Conservation (phyloP, 164 flowering plant species). For the Chimonanthus salicifolius region DNA sequence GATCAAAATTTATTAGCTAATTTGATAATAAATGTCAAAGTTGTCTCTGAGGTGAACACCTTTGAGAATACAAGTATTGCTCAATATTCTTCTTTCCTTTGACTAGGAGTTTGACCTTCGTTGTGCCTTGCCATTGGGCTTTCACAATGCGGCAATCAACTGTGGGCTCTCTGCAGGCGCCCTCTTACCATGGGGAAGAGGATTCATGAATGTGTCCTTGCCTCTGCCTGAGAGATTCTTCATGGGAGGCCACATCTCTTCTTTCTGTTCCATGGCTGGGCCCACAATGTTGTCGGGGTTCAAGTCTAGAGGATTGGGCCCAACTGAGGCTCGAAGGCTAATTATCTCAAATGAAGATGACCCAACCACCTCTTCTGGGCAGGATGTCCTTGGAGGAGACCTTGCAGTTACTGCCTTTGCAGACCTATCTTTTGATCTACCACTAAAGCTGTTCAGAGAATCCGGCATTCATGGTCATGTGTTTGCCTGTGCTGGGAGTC, state of each 20-base stretch:
- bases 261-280: slow-evolving; percentile 73
- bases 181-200: slow-evolving; percentile 77
- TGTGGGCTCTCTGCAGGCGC: slow-evolving; percentile 75
- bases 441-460: slow-evolving; percentile 61
- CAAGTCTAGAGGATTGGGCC: slow-evolving; percentile 75
- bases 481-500: slow-evolving; percentile 77
- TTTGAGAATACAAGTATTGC: neutral
- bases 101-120: slow-evolving; percentile 86
- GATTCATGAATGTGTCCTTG: slow-evolving; percentile 51
- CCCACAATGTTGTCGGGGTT: slow-evolving; percentile 75
- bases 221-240: slow-evolving; percentile 75
- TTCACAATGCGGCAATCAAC: slow-evolving; percentile 67
- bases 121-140: slow-evolving; percentile 81
- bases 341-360: slow-evolving; percentile 26
- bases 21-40: no score
- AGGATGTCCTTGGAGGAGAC: slow-evolving; percentile 84
- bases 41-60: no score
- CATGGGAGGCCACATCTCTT: slow-evolving; percentile 83
- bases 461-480: slow-evolving; percentile 84
- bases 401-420: slow-evolving; percentile 85
- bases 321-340: slow-evolving; percentile 64
- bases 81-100: slow-evolving; percentile 8
- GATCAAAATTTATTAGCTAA: no score
- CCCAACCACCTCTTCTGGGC: slow-evolving; percentile 31
- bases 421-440: slow-evolving; percentile 86